Base-by-base conservation (phyloP, 176 grass and related monocot species). In the Dendrocalamus sinicus region DNA sequence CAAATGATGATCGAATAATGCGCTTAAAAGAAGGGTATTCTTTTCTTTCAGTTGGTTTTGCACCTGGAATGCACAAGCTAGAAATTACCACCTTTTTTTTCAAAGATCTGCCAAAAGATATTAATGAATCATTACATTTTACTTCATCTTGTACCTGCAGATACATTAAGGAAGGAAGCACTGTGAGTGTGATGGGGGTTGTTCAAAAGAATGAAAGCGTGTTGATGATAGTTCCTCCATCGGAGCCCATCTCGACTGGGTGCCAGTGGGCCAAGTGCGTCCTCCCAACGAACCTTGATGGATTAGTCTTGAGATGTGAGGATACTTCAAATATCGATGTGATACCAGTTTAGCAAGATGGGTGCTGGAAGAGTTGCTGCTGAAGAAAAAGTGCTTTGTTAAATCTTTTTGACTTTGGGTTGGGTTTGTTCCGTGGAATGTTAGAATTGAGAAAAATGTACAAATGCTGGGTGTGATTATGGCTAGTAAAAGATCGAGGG, bases 11-110 rank as follows among this genome's bases (percentile, higher is more conserved):
- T 71, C 84, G 89, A 14, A 86, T 72, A 79, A 98, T 98, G 96
- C 91, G 92, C 82, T 92, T 98, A 22, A 95, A 98, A 98, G 96
- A 98, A 95, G 96, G 96, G 96, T 98, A 98, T 54, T 82, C 12
- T 78, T 70, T 67, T 75, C 79, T 59, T 51, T 52, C 20, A 37
- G 12, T 54, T 68, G 50, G 23, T 87, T 67, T 67, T 86, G 23
- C 20, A 72, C 41, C 16, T 74, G 37, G 63, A 75, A 69, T 80
- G 44, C 23, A 62, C 48, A 73, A 80, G 77, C 54, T 64, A 83
- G 53, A 65, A 50, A 76, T 32, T 12, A 35, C 83, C 39, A 64
- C 35, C 51, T 8, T 66, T 55, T n/a, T 64, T 28, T 45, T 19
- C 13, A 12, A 74, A 70, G 44, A 35, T 72, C 6, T 20, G 26